Conservation (phyloP, 345 rosid genomes). For the Cardiospermum halicacabum region DNA sequence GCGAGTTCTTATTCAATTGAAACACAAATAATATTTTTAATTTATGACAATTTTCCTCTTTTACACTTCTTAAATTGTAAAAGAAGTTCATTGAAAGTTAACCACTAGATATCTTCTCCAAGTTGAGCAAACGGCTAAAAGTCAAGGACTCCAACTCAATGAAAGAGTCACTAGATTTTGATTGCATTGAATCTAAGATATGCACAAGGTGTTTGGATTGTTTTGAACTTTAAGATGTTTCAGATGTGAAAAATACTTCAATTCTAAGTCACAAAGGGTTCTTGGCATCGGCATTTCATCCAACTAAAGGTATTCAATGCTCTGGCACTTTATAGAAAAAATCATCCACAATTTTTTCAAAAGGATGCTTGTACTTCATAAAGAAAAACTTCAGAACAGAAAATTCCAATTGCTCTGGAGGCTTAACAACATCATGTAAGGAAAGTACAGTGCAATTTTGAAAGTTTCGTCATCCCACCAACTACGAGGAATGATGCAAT, state of each 20-base stretch:
- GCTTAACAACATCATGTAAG: not conserved
- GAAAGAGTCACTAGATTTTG: not conserved
- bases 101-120: constrained; percentile 10
- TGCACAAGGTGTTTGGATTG: not conserved
- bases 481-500: not conserved
- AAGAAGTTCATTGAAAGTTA: not conserved
- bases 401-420: constrained; percentile 1
- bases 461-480: not conserved
- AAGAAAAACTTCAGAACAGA: constrained; percentile 13
- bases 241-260: constrained; percentile 9
- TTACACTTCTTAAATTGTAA: not conserved
- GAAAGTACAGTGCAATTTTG: not conserved
- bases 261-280: not conserved
- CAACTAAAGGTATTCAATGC: constrained; percentile 3
- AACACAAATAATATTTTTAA: constrained; percentile 20
- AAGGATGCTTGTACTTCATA: rapidly evolving
- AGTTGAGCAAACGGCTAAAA: not conserved
- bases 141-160: not conserved
- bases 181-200: not conserved
- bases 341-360: not conserved
- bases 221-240: constrained; percentile 5
- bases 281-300: not conserved
- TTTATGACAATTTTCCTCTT: constrained; percentile 8
- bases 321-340: constrained; percentile 14
- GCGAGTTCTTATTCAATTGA: no score